Percentiles rank a stretch among this genome's conserved stretches.
Evolutionary conservation across 352 stramenopile species (phyloP).

Genomic region (Pythium biforme): DNA sequence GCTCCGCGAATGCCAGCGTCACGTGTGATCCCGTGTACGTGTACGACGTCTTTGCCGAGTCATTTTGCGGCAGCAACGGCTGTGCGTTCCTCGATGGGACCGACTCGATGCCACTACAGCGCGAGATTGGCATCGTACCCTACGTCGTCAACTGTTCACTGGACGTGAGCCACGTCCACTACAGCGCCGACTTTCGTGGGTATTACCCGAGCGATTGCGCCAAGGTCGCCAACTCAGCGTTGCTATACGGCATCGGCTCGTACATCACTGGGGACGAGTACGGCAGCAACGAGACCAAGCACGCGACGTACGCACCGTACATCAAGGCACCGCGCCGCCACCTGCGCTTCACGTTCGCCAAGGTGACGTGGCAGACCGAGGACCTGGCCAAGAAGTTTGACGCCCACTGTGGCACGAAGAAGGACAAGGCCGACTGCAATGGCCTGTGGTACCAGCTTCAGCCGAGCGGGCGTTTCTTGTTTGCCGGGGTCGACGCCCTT

Average conservation of each 20-base stretch:
- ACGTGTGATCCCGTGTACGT: constrained; percentile 25
- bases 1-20: neutral
- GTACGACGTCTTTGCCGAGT: constrained; percentile 28
- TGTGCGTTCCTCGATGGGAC: constrained; percentile 45
- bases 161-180: constrained; percentile 26
- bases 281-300: constrained; percentile 13
- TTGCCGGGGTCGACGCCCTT: constrained; percentile 36
- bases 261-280: constrained; percentile 46
- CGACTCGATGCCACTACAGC: constrained; percentile 31
- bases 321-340: constrained; percentile 36
- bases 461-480: constrained; percentile 43
- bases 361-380: constrained; percentile 36
- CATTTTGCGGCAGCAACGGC: constrained; percentile 33
- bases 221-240: constrained; percentile 25
- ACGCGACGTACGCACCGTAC: constrained; percentile 27
- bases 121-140: constrained; percentile 39
- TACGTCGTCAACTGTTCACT: constrained; percentile 42
- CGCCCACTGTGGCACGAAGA: constrained; percentile 30
- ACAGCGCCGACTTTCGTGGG: constrained; percentile 40
- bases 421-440: constrained; percentile 22
- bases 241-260: constrained; percentile 45
- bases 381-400: constrained; percentile 34
- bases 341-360: constrained; percentile 42
- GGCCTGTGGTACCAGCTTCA: constrained; percentile 45
- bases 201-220: constrained; percentile 38